Conservation (phyloP, 331 rosid genomes). For the Pyrus hybrid region DNA sequence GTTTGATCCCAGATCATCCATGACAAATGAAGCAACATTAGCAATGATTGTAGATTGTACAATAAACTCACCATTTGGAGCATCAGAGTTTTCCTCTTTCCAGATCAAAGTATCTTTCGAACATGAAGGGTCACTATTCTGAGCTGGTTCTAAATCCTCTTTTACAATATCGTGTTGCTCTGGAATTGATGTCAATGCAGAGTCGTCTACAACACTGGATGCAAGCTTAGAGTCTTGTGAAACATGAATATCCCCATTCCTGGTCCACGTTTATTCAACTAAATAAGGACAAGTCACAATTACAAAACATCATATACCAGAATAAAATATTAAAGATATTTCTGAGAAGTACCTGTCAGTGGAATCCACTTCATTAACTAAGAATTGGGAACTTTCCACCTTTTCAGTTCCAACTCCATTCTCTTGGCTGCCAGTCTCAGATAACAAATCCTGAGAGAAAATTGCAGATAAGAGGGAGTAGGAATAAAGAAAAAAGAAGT, state of each 20-base stretch:
- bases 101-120: conserved; percentile 33
- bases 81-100: conserved; percentile 67
- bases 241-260: conserved; percentile 31
- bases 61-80: conserved; percentile 70
- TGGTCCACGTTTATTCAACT: conserved; percentile 24
- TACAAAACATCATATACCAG: conserved; percentile 1
- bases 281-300: conserved; percentile 1
- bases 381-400: conserved; percentile 22
- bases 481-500: not conserved
- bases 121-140: conserved; percentile 25
- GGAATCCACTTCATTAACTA: conserved; percentile 35
- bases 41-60: not conserved
- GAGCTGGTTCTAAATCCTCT: conserved; percentile 30
- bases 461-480: conserved; percentile 16
- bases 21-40: conserved; percentile 4
- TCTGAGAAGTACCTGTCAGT: conserved; percentile 38
- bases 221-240: conserved; percentile 28
- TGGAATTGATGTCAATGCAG: conserved; percentile 19
- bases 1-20: not conserved
- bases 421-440: conserved; percentile 52
- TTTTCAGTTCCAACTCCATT: conserved; percentile 38
- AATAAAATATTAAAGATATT: not conserved
- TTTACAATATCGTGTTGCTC: conserved; percentile 19
- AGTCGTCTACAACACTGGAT: conserved; percentile 28
- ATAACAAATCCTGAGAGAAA: conserved; percentile 51